Percentiles rank a stretch among this genome's conserved stretches.
Evolutionary conservation across 257 asterid species (phyloP).

Genomic region (Thymus quinquecostatus): DNA sequence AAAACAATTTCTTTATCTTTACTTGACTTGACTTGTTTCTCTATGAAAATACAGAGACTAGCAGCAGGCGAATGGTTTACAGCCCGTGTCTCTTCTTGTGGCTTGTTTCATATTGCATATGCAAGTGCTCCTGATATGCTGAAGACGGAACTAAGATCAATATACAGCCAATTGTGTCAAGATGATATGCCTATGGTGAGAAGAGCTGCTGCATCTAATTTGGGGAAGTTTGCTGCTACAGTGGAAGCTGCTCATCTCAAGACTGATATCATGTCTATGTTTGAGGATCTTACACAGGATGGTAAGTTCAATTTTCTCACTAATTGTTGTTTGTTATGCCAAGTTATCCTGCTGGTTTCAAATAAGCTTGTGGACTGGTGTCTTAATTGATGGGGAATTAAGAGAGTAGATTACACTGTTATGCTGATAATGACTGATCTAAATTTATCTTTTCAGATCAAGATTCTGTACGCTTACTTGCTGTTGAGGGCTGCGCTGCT

Average conservation of each 20-base stretch:
- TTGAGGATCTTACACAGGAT: constrained; percentile 75
- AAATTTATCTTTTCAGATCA: constrained; percentile 57
- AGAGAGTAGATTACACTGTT: constrained; percentile 8
- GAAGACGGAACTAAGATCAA: constrained; percentile 77
- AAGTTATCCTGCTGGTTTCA: neutral
- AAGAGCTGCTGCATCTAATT: constrained; percentile 50
- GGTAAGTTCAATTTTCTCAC: constrained; percentile 51
- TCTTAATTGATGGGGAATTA: constrained; percentile 16
- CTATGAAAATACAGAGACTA: constrained; percentile 59
- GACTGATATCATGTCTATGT: constrained; percentile 61
- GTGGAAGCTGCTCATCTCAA: constrained; percentile 56
- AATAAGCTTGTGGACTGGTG: constrained; percentile 8
- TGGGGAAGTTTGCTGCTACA: constrained; percentile 55
- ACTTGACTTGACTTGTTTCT: constrained; percentile 19
- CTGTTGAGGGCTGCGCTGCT: constrained; percentile 96
- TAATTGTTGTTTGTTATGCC: too few relatives aligned
- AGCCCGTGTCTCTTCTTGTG: constrained; percentile 93
- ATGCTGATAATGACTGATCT: constrained; percentile 8
- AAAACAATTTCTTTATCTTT: constrained; percentile 11
- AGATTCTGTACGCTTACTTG: constrained; percentile 88
- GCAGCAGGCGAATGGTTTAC: constrained; percentile 98
- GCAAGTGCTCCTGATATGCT: constrained; percentile 78
- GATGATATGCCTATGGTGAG: constrained; percentile 83
- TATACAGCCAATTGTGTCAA: constrained; percentile 85
- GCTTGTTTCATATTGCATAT: constrained; percentile 85